Evolutionary conservation across 768 basidiomycete species (phyloP), one percentile per base, ranked within the genome.

Genomic region (Boletales sp.): DNA sequence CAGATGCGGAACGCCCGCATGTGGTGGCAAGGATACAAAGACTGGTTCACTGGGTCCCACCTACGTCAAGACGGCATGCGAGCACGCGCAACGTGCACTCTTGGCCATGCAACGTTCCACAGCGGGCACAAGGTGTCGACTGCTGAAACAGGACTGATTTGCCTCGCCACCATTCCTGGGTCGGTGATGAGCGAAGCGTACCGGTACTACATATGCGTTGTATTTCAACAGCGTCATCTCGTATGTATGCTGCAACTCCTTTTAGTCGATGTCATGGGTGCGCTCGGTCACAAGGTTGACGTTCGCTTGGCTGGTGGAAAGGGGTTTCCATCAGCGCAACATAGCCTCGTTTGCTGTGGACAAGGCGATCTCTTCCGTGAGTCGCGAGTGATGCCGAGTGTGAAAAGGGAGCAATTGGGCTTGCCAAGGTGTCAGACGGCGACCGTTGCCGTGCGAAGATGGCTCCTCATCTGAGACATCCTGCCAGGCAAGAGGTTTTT

Each of bases 321-420:
- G 4, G 6, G 11, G 37, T 47, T 39, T 4, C 25, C 25, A 44
- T 25, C 21, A 35, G 35, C 34, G 34, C 13, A 43, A 30, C 62
- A 64, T 54, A 54, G 54, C 60, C 60, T 57, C 40, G 17, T 42
- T 36, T 21, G 53, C 54, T 50, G 35, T n/a, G 47, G 49, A 18
- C 49, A 40, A 48, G 19, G 12, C n/a, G 18, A 21, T 13, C 12
- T 36, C 31, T 32, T 49, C 47, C 41, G 41, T 21, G 48, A n/a
- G 44, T 38, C 9, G 46, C 17, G 38, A 30, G 41, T 49, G 44
- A 54, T 38, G 5, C 32, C 4, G 41, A 36, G 19, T 46, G 36
- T 19, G 38, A 49, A 39, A 38, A 39, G 18, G 46, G 36, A 28
- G 25, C 40, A 41, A 30, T 41, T 36, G 42, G 33, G 37, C 39